phyloP scores from a whole-genome alignment of 2,329 filamentous ascomycete genomes.

The Ceratocystis destructans region DNA sequence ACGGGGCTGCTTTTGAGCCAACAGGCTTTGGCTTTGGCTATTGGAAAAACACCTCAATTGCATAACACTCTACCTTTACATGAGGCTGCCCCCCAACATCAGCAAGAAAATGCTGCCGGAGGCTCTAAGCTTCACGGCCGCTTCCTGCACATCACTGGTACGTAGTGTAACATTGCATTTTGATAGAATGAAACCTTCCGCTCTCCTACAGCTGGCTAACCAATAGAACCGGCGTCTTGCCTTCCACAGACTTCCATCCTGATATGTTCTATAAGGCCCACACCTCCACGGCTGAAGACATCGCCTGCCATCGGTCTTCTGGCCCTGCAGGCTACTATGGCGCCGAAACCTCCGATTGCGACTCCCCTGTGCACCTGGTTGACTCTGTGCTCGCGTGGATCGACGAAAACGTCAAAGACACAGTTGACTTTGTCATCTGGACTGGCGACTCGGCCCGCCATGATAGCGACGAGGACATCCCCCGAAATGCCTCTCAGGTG shows the following conservation, averaged over 20 bases:
- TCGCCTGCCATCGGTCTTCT: slow-evolving; percentile 65
- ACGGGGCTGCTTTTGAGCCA: slow-evolving; percentile 13
- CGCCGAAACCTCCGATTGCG: slow-evolving; percentile 76
- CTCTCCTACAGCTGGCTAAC: slow-evolving; percentile 14
- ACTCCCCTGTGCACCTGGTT: slow-evolving; percentile 65
- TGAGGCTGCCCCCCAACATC: not conserved
- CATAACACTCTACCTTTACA: slow-evolving; percentile 1
- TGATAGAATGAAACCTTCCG: slow-evolving; percentile 9
- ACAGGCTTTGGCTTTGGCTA: slow-evolving; percentile 8
- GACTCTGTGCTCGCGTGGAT: slow-evolving; percentile 91
- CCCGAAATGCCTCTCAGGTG: slow-evolving; percentile 64
- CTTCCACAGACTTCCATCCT: slow-evolving; percentile 65
- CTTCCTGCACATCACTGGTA: slow-evolving; percentile 84
- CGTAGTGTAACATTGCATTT: slow-evolving; percentile 22
- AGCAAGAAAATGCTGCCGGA: not conserved
- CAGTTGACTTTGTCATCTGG: slow-evolving; percentile 84
- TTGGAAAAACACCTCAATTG: not conserved
- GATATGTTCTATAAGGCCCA: slow-evolving; percentile 76
- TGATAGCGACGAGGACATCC: slow-evolving; percentile 70
- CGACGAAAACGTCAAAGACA: slow-evolving; percentile 56
- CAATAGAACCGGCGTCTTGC: not conserved
- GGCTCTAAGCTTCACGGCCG: slow-evolving; percentile 43
- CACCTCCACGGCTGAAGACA: slow-evolving; percentile 52
- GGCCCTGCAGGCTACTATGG: slow-evolving; percentile 72
- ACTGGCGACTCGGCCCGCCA: slow-evolving; percentile 83